A percentile compares a stretch with the other conserved stretches of the same genome.
Evolutionary conservation across 1,284 basidiomycete genomes (phyloP).

Genomic region (Exobasidium rhododendri): DNA sequence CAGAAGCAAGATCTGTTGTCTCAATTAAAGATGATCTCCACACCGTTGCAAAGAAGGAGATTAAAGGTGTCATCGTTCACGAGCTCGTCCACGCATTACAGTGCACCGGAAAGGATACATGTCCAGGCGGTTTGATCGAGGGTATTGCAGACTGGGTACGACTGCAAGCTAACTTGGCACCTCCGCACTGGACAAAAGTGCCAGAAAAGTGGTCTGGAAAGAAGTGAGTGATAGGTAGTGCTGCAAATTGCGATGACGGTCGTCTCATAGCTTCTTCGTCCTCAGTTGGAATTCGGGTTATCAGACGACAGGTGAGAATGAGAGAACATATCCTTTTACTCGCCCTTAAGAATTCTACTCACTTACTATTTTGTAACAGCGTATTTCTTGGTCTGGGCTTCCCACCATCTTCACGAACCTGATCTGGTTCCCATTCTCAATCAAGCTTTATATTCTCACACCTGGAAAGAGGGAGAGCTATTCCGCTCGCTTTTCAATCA

Average conservation of each 20-base stretch:
- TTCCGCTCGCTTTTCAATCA: not conserved
- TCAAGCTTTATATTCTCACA: not conserved
- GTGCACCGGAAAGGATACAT: slow-evolving; percentile 16
- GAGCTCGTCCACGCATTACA: slow-evolving; percentile 35
- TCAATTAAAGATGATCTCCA: too few species aligned
- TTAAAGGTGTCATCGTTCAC: slow-evolving; percentile 23
- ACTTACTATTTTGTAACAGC: not conserved
- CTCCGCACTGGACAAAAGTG: slow-evolving; percentile 28
- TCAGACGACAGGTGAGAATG: slow-evolving; percentile 12
- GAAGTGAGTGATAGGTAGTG: not conserved
- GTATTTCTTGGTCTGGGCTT: not conserved
- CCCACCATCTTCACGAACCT: not conserved
- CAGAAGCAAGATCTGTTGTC: too few species aligned
- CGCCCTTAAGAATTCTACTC: too few species aligned
- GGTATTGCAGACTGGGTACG: slow-evolving; percentile 40
- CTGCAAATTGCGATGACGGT: not conserved
- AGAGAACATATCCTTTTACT: too few species aligned
- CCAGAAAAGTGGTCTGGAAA: slow-evolving; percentile 3
- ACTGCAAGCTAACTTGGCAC: slow-evolving; percentile 11
- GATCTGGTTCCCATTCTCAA: slow-evolving; percentile 5
- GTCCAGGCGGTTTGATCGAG: slow-evolving; percentile 30
- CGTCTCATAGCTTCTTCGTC: not conserved
- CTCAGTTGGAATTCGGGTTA: slow-evolving; percentile 12
- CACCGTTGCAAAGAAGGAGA: slow-evolving; percentile 4
- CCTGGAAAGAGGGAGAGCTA: slow-evolving; percentile 2